These are phyloP conservation scores for Cornus kousa DNA, from an alignment of 148 eudicot species.

Conservation along the genomic window DNA sequence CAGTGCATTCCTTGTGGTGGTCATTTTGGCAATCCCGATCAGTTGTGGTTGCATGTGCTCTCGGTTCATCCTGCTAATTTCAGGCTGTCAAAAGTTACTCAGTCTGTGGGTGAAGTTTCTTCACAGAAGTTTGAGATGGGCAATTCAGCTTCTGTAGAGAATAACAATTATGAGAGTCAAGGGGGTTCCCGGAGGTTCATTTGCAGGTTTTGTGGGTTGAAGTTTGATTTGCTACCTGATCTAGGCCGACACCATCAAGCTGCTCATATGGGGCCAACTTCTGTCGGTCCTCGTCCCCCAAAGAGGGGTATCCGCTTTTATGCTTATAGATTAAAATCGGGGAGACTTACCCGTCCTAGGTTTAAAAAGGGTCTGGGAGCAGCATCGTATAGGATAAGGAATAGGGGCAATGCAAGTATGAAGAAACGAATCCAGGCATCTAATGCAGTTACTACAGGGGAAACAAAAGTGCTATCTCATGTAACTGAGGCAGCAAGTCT, in stretches of 20 bases:
- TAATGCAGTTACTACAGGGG: constrained; percentile 37
- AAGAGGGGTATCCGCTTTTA: constrained; percentile 71
- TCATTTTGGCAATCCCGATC: constrained; percentile 80
- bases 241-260: constrained; percentile 99
- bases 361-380: constrained; percentile 70
- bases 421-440: constrained; percentile 69
- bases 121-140: constrained; percentile 26
- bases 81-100: constrained; percentile 40
- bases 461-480: constrained; percentile 36
- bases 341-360: constrained; percentile 73
- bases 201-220: constrained; percentile 89
- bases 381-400: constrained; percentile 67
- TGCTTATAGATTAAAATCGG: constrained; percentile 82
- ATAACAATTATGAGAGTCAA: constrained; percentile 37
- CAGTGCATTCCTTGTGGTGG: constrained; percentile 89
- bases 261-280: constrained; percentile 74
- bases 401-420: constrained; percentile 51
- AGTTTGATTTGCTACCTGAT: constrained; percentile 91
- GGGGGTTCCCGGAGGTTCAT: constrained; percentile 50
- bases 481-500: constrained; percentile 49
- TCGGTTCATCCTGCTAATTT: constrained; percentile 67
- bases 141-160: constrained; percentile 31
- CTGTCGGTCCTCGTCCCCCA: constrained; percentile 40
- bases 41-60: constrained; percentile 88
- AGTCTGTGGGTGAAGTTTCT: constrained; percentile 28